phyloP scores from a whole-genome alignment of 2,329 filamentous ascomycete genomes.

The Trichoderma sp. region DNA sequence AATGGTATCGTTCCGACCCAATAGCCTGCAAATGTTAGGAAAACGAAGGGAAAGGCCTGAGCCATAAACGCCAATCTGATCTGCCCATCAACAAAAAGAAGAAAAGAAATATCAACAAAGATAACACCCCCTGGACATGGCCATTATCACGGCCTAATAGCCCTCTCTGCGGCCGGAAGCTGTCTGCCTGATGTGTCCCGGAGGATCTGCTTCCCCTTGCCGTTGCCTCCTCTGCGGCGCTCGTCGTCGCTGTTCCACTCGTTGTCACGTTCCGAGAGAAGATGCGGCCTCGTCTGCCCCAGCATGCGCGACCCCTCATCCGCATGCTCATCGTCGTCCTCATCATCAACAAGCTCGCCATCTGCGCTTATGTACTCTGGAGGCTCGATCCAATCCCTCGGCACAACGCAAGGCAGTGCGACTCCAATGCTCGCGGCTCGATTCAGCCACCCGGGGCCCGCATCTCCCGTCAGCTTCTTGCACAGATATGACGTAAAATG shows the following conservation, averaged over 20 bases:
- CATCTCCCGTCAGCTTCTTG: conserved; percentile 67
- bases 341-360: conserved; percentile 66
- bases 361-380: conserved; percentile 75
- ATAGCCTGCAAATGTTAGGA: conserved; percentile 24
- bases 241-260: conserved; percentile 52
- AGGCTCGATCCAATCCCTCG: conserved; percentile 77
- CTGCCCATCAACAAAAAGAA: background rate
- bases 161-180: conserved; percentile 55
- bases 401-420: conserved; percentile 78
- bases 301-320: conserved; percentile 63
- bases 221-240: conserved; percentile 40
- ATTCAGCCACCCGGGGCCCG: conserved; percentile 76
- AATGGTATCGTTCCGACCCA: conserved; percentile 33
- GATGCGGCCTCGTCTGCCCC: conserved; percentile 38
- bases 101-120: background rate
- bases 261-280: conserved; percentile 33
- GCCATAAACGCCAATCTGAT: conserved; percentile 29
- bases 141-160: conserved; percentile 38
- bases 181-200: conserved; percentile 53
- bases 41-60: conserved; percentile 6
- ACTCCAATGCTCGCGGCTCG: conserved; percentile 81
- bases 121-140: background rate
- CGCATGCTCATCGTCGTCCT: conserved; percentile 51
- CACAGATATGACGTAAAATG: conserved; percentile 82
- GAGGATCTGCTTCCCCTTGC: conserved; percentile 48